phyloP scores from a whole-genome alignment of 768 basidiomycete species.

The Boletellus ananiceps region DNA sequence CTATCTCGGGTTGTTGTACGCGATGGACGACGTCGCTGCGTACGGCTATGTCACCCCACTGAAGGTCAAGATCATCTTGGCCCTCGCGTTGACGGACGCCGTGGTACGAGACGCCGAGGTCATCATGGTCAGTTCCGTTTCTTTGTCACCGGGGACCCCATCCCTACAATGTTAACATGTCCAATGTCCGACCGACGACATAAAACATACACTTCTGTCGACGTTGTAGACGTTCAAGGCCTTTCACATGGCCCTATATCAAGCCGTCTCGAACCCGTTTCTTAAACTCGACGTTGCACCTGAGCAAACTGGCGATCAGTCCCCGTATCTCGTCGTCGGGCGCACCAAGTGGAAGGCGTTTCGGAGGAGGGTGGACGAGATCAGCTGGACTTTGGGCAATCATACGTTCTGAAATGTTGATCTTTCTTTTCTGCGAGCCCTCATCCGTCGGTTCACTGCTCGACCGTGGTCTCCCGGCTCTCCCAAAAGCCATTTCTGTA shows the following conservation, averaged over 20 bases:
- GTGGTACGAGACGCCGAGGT: slow-evolving; percentile 80
- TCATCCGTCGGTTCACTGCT: slow-evolving; percentile 19
- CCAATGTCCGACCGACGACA: too few species aligned
- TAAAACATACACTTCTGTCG: background rate
- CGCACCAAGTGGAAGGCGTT: slow-evolving; percentile 67
- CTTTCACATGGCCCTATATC: slow-evolving; percentile 82
- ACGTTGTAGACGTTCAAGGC: slow-evolving; percentile 74
- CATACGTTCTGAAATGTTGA: slow-evolving; percentile 20
- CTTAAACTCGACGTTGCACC: slow-evolving; percentile 54
- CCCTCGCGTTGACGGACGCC: slow-evolving; percentile 73
- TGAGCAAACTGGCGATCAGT: slow-evolving; percentile 48
- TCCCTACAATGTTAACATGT: too few species aligned
- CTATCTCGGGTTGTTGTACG: slow-evolving; percentile 81
- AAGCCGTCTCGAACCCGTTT: slow-evolving; percentile 83
- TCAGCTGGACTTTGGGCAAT: slow-evolving; percentile 56
- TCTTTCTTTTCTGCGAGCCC: background rate
- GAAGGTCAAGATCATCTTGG: slow-evolving; percentile 82
- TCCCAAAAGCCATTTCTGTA: slow-evolving; percentile 16
- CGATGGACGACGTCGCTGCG: slow-evolving; percentile 90
- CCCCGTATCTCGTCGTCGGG: slow-evolving; percentile 55
- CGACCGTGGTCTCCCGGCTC: slow-evolving; percentile 26
- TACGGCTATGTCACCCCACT: slow-evolving; percentile 90
- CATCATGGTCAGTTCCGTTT: slow-evolving; percentile 49
- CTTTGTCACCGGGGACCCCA: too few species aligned
- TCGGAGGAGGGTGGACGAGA: slow-evolving; percentile 67